These are phyloP conservation scores for Pontederia crassipes DNA, from an alignment of 176 grass and related monocot species.

Conservation along the genomic window DNA sequence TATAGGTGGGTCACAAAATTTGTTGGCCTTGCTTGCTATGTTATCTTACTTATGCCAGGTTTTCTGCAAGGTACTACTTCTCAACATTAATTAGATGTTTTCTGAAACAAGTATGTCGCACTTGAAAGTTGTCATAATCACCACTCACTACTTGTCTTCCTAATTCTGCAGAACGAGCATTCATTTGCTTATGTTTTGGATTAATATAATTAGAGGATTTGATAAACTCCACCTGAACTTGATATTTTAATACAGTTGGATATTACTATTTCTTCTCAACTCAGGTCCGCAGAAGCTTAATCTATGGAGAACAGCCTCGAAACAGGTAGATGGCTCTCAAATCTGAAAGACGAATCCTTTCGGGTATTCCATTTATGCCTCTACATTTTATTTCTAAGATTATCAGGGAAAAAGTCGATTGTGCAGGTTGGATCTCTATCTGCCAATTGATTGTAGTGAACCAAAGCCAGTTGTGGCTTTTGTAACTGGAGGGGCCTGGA, in stretches of 20 bases:
- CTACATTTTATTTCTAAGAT: background rate
- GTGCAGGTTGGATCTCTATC: constrained; percentile 91
- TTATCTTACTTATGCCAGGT: constrained; percentile 77
- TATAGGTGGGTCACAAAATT: constrained; percentile 88
- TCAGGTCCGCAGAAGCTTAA: constrained; percentile 81
- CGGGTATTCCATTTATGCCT: background rate
- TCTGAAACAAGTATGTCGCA: background rate
- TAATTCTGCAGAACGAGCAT: too few species aligned
- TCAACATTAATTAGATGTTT: background rate
- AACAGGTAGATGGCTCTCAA: constrained; percentile 44
- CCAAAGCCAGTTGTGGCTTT: constrained; percentile 87
- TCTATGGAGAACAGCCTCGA: constrained; percentile 85
- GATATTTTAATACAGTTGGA: constrained; percentile 46
- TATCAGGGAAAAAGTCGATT: constrained; percentile 9
- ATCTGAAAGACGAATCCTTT: background rate
- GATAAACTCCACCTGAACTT: background rate
- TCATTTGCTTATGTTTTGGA: too few species aligned
- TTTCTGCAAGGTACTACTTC: constrained; percentile 55
- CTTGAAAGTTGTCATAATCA: background rate
- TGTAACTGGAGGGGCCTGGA: constrained; percentile 94
- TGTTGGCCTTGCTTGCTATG: constrained; percentile 72
- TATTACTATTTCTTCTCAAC: constrained; percentile 98
- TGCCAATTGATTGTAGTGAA: constrained; percentile 44
- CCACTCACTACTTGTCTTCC: background rate
- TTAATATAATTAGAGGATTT: background rate